phyloP scores from a whole-genome alignment of 805 yeast genomes.

The Saccharomycopsis sp. region DNA sequence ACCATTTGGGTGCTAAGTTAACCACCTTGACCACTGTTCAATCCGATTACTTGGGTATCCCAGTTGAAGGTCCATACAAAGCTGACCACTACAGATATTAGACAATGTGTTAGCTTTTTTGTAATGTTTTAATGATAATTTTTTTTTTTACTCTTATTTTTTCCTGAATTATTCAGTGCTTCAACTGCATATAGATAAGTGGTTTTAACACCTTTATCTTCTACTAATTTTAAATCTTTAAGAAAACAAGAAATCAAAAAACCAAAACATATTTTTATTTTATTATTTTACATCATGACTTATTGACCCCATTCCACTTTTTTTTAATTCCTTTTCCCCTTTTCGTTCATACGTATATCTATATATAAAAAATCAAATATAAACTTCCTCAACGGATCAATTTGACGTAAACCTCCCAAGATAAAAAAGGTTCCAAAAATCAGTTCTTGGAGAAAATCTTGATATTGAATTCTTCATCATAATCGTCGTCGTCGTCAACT shows the following conservation, averaged over 20 bases:
- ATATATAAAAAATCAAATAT: neutral
- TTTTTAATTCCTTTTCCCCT: neutral
- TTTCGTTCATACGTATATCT: neutral
- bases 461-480: conserved; percentile 11
- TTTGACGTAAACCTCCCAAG: neutral
- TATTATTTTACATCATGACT: neutral
- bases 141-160: conserved; percentile 25
- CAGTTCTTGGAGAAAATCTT: conserved; percentile 1
- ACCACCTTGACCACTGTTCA: conserved; percentile 70
- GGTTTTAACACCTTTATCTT: too few species aligned
- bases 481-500: conserved; percentile 22
- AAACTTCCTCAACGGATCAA: conserved; percentile 19
- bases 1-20: conserved; percentile 86
- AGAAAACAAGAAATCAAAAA: neutral
- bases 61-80: conserved; percentile 94
- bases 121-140: conserved; percentile 22
- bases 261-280: neutral
- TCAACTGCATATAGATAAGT: conserved; percentile 15
- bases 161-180: conserved; percentile 9
- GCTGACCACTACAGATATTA: conserved; percentile 97
- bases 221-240: neutral
- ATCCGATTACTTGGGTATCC: conserved; percentile 91
- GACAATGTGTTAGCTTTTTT: too few species aligned
- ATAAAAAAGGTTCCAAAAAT: neutral
- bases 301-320: neutral